Base-by-base conservation (phyloP, 208 protist genomes). In the Leishmania tropica region DNA sequence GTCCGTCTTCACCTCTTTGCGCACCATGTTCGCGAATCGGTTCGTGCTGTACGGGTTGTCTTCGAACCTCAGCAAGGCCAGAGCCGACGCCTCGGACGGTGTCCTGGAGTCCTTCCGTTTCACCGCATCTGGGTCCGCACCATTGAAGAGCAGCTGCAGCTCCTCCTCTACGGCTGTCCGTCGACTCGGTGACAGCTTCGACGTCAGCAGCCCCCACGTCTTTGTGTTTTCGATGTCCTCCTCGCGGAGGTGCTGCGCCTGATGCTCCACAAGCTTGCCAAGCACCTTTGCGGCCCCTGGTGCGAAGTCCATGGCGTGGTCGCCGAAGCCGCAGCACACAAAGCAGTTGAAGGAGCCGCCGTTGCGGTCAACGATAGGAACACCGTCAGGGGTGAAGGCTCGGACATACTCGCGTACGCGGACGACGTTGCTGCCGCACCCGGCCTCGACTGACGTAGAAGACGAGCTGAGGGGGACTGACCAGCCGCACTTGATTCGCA, bases 251-350 rank as follows among this genome's bases (percentile, higher is more conserved):
- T 76, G 47, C 58, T 93, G 80, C 4, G 91, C 94, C 60, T 91
- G 84, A 48, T 90, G 84, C 70, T 94, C 85, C 54, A 97, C 87
- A 19, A 97, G 83, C 84, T 94, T 91, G n/a, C 87, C 84, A 4
- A 97, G 76, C 54, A 96, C 88, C 58, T 91, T 90, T 5, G 93
- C 92, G 19, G 95, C 86, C 40, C 91, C 95, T 0, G 93, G 93
- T 1, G 92, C 95, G 53, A 96, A 92, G 81, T 96, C 93, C 60
- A 88, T 76, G 13, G 88, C 91, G 80, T 96, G 92, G 84, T 97
- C 93, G 40, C 95, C 95, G 80, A 97, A 96, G 45, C 92, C 95
- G 73, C 89, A 80, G 84, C 95, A 97, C 19, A 96, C 92, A 80
- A 96, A 97, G 42, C 84, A 89, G 84, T 97, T 97, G 85, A 94